Evolutionary conservation across 257 asterid genomes (phyloP), one percentile per base, ranked within the genome.

Genomic region (Paulownia fortunei): DNA sequence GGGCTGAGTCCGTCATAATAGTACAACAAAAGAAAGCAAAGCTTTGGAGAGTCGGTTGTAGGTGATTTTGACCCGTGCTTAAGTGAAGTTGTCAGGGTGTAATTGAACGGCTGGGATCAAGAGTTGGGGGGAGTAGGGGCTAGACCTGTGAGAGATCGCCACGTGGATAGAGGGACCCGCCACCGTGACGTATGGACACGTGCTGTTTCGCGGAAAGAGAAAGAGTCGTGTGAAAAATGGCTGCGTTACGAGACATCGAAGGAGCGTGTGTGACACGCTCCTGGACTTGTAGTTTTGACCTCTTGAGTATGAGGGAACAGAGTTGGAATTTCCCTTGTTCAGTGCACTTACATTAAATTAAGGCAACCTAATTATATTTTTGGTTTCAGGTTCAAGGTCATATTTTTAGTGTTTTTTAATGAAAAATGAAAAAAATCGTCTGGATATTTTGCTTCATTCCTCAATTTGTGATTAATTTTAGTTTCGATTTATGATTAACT

Each of bases 161-260:
- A 72, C 78, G 80, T 81, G 66, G 67, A 13, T 0, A 4, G 42
- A 0, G 5, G 79, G 79, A 1, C 79, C 82, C 80, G 9, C n/a
- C 76, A 18, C 12, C 4, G 39, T 65, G 79, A 76, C 58, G 32
- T 42, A 18, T 8, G 19, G 79, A 76, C 87, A 86, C 84, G 81
- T 82, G 88, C 77, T 46, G 73, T 19, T 85, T 72, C 82, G 81
- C 64, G 68, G 88, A 82, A 81, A 81, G 83, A 64, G 80, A 81
- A 47, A 64, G 91, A 85, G 84, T n/a, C 84, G 83, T 80, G 81
- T 72, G 67, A 44, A 41, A 84, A 84, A 68, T 86, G 86, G 81
- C 86, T 88, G 88, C 90, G 81, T 23, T 59, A 69, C 66, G 78
- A 59, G 62, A 27, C 21, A 44, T 24, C 72, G 1, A 1, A 32